Evolutionary conservation across 2,329 filamentous ascomycete species (phyloP).

Genomic region (Neofusicoccum laricinum): DNA sequence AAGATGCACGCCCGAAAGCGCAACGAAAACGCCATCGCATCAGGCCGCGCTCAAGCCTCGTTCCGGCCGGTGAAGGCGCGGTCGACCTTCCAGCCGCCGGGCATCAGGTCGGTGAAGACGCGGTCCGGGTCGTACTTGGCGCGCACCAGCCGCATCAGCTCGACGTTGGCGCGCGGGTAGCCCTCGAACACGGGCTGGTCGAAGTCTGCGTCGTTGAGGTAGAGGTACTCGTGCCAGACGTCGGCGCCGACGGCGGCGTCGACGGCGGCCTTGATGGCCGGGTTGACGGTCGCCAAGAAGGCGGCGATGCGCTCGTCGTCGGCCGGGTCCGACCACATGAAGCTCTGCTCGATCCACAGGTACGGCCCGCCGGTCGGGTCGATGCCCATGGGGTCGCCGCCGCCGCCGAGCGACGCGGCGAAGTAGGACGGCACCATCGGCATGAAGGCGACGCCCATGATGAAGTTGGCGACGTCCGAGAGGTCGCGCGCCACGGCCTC

Average conservation of each 20-base stretch:
- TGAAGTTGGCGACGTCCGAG: constrained; percentile 19
- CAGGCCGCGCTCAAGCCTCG: not conserved
- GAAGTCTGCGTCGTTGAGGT: constrained; percentile 28
- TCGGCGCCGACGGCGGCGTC: constrained; percentile 2
- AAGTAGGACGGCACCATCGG: not conserved
- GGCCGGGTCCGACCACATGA: constrained; percentile 2
- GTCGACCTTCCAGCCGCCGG: constrained; percentile 25
- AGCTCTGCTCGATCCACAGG: constrained; percentile 21
- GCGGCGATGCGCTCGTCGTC: not conserved
- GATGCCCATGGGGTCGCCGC: constrained; percentile 23
- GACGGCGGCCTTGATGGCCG: not conserved
- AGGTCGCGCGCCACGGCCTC: constrained; percentile 14
- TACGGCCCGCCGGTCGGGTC: not conserved
- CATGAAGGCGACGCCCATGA: constrained; percentile 22
- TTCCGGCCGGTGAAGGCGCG: not conserved
- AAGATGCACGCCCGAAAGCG: too few species aligned
- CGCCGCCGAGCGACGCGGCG: not conserved
- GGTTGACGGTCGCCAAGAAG: not conserved
- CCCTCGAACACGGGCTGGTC: constrained; percentile 26
- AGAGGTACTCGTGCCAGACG: constrained; percentile 16
- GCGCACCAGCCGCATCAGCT: constrained; percentile 28
- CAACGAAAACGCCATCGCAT: not conserved
- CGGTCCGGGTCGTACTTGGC: constrained; percentile 29
- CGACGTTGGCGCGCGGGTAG: constrained; percentile 29
- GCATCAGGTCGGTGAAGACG: constrained; percentile 26